Base-by-base conservation (phyloP, 345 rosid species). In the Eucalyptus cloeziana region DNA sequence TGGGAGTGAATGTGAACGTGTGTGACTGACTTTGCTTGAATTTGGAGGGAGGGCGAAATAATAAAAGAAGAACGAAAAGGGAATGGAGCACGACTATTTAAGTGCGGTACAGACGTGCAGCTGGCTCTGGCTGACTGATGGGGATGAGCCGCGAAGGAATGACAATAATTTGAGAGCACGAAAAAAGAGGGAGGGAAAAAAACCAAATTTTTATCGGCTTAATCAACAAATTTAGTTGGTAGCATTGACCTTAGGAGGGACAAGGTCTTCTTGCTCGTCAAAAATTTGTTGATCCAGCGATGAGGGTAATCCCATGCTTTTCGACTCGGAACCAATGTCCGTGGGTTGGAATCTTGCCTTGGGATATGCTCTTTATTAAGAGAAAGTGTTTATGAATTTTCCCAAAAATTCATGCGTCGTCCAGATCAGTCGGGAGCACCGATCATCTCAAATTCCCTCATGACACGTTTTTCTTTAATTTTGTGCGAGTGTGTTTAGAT, bases 331-430 rank as follows among this genome's bases (percentile, higher is more conserved):
- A 31, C 11, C 8, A 5, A 67, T 33, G 5, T 0, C 2, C 3
- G 2, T 4, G 1, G 79, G 40, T 31, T 67, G 6, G 43, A 2
- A 31, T 31, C 40, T 67, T 67, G 40, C 22, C 44, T 33, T 19
- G 13, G 7, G 7, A 69, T 67, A 31, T 7, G 43, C 71, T 64
- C 3, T 30, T 64, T 62, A 64, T 30, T 58, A 67, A 3, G 21
- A 17, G 10, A 15, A 2, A n/a, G 3, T 31, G 7, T 67, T 67
- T 1, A 4, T 31, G 17, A 31, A 1, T 67, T 37, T 33, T 69
- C 1, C 21, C 13, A 10, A 69, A 69, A 5, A 19, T 16, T 2
- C 4, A 7, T 13, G 13, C 2, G 2, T 37, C 8, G 4, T 0
- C 22, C 7, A 7, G 17, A 37, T 71, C 12, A 37, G 2, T 19